Conservation (phyloP, 345 rosid genomes). For the Balakata baccata region DNA sequence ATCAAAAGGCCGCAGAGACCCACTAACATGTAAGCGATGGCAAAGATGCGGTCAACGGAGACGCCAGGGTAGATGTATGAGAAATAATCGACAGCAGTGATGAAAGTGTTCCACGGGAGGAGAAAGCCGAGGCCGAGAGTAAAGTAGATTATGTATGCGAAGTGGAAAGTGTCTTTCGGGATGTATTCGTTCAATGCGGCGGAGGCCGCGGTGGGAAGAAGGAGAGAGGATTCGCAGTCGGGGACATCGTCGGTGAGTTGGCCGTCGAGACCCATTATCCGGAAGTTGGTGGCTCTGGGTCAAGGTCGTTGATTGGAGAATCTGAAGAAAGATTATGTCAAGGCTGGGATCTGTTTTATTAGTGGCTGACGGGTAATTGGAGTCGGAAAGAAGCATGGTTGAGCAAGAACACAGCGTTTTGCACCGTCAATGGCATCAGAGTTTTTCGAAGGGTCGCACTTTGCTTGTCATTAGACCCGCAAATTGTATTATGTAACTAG, state of each 20-base stretch:
- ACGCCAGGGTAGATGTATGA: slow-evolving; percentile 80
- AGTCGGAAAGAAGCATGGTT: background rate
- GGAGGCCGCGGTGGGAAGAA: slow-evolving; percentile 25
- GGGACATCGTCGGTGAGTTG: slow-evolving; percentile 20
- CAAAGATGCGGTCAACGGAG: slow-evolving; percentile 84
- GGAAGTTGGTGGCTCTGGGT: background rate
- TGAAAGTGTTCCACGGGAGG: slow-evolving; percentile 99
- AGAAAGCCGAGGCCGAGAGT: slow-evolving; percentile 75
- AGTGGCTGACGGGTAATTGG: background rate
- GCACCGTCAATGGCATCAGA: too few relatives aligned
- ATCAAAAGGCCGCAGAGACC: slow-evolving; percentile 52
- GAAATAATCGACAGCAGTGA: slow-evolving; percentile 98
- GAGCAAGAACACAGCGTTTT: too few relatives aligned
- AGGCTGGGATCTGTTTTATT: background rate
- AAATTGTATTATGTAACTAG: too few relatives aligned
- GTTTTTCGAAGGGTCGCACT: too few relatives aligned
- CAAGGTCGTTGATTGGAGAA: background rate
- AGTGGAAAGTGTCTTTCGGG: slow-evolving; percentile 63
- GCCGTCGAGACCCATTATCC: slow-evolving; percentile 50
- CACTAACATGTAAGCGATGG: slow-evolving; percentile 70
- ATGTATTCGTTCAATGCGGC: slow-evolving; percentile 22
- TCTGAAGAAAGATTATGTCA: background rate
- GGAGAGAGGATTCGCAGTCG: slow-evolving; percentile 56
- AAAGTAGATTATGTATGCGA: slow-evolving; percentile 86
- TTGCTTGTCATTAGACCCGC: too few relatives aligned